Evolutionary conservation across 2,329 filamentous ascomycete genomes (phyloP), one percentile per base, ranked within the genome.

Genomic region (Zymoseptoria ardabiliae): DNA sequence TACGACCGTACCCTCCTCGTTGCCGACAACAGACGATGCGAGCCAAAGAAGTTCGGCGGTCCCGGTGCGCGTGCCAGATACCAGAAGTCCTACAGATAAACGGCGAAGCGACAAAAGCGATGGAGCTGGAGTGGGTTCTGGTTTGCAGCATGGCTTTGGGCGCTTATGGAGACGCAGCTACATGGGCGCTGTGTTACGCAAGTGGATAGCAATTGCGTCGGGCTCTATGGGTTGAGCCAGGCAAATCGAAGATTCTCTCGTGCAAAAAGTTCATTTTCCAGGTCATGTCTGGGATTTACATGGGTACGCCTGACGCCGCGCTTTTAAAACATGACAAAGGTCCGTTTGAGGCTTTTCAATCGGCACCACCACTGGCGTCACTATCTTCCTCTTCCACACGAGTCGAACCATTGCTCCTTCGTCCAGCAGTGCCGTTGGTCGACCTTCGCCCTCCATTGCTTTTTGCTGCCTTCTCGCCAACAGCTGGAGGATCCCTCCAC

Each of bases 41-140:
- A 99, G 86, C 93, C 93, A 82, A 97, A 97, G 92, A 97, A 97
- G 85, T 90, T 91, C 77, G 87, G 87, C 78, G 90, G 89, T 90
- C 89, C 86, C 74, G 93, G 93, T 86, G 93, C 94, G 77, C 89
- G 93, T 77, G 84, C 93, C 76, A 89, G 92, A 78, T 97, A 91
- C 92, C 93, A 97, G 85, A 97, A 97, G 85, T 96, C 92, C 72
- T 96, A 97, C 88, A 91, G 92, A 92, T 96, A 93, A 91, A 70
- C 63, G 59, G 58, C 58, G 58, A 60, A 57, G 55, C 48, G 54
- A 54, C 25, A 35, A 55, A 55, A 53, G 56, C 22, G 45, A 59
- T 50, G 50, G 50, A 56, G 57, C 48, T 56, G 57, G 56, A 61
- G 51, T 53, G 60, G 56, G 23, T 61, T 23, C 45, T 57, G 61